A percentile compares a stretch with the other conserved stretches of the same genome.
Evolutionary conservation across 2,329 filamentous ascomycete species (phyloP).

Genomic region (Colletotrichum musae): DNA sequence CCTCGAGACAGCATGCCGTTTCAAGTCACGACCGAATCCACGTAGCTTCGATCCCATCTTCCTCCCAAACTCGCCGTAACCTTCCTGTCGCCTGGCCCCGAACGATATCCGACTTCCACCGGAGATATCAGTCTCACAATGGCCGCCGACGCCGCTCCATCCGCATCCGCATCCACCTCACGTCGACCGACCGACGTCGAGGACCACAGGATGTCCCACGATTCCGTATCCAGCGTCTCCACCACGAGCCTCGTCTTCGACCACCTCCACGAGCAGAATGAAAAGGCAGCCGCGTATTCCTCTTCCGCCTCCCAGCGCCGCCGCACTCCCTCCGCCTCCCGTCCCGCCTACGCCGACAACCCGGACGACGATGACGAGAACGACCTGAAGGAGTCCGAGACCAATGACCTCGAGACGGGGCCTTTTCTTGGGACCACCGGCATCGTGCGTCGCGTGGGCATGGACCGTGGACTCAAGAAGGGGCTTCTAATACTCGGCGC

Average conservation of each 20-base stretch:
- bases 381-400: slow-evolving; percentile 58
- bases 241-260: slow-evolving; percentile 89
- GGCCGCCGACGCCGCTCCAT: slow-evolving; percentile 8
- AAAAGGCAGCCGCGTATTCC: slow-evolving; percentile 49
- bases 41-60: slow-evolving; percentile 35
- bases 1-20: slow-evolving; percentile 42
- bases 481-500: slow-evolving; percentile 72
- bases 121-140: slow-evolving; percentile 30
- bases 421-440: slow-evolving; percentile 62
- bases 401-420: slow-evolving; percentile 66
- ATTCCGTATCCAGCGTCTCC: slow-evolving; percentile 80
- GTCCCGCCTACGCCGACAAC: slow-evolving; percentile 51
- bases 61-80: not conserved
- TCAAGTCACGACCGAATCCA: slow-evolving; percentile 35
- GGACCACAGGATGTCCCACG: slow-evolving; percentile 60
- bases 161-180: slow-evolving; percentile 14
- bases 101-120: slow-evolving; percentile 6
- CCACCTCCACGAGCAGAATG: slow-evolving; percentile 73
- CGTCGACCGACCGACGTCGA: slow-evolving; percentile 25
- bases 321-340: slow-evolving; percentile 33
- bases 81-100: not conserved
- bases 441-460: slow-evolving; percentile 62
- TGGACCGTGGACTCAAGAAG: slow-evolving; percentile 77
- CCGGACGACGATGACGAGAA: slow-evolving; percentile 53
- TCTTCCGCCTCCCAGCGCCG: slow-evolving; percentile 42